These are phyloP conservation scores for Candida michaelii DNA, from an alignment of 805 yeast species.

Conservation along the genomic window DNA sequence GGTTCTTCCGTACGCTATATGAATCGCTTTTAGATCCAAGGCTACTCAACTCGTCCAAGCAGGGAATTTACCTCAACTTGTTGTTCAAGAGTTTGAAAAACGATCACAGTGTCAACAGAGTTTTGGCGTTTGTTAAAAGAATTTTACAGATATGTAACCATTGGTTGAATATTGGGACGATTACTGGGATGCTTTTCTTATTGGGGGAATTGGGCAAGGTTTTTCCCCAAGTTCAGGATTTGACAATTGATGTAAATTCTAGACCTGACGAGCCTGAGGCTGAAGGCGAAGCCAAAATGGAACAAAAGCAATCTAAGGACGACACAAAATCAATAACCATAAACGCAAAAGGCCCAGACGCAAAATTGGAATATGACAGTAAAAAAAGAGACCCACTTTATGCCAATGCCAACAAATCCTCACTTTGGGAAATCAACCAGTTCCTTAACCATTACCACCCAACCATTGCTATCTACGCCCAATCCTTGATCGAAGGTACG, in stretches of 20 bases:
- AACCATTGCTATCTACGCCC: slow-evolving; percentile 79
- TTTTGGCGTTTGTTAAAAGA: slow-evolving; percentile 88
- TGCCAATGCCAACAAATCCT: slow-evolving; percentile 80
- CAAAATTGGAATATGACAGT: slow-evolving; percentile 60
- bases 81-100: slow-evolving; percentile 78
- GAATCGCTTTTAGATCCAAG: slow-evolving; percentile 87
- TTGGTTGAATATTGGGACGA: slow-evolving; percentile 87
- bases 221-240: slow-evolving; percentile 64
- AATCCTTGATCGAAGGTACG: slow-evolving; percentile 53
- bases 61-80: slow-evolving; percentile 85
- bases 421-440: slow-evolving; percentile 82
- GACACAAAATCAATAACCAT: no score
- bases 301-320: no score
- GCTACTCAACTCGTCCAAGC: slow-evolving; percentile 82
- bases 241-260: slow-evolving; percentile 52
- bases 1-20: slow-evolving; percentile 85
- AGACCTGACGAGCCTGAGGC: slow-evolving; percentile 42
- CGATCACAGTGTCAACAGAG: slow-evolving; percentile 63
- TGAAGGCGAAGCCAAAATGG: no score
- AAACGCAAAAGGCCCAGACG: slow-evolving; percentile 11
- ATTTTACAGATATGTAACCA: slow-evolving; percentile 79
- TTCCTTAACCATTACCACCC: slow-evolving; percentile 89
- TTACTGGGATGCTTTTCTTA: slow-evolving; percentile 78
- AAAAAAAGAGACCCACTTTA: slow-evolving; percentile 89
- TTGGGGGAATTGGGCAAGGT: slow-evolving; percentile 65